phyloP scores from a whole-genome alignment of 2,329 filamentous ascomycete species.

The Knoxdaviesia capensis region DNA sequence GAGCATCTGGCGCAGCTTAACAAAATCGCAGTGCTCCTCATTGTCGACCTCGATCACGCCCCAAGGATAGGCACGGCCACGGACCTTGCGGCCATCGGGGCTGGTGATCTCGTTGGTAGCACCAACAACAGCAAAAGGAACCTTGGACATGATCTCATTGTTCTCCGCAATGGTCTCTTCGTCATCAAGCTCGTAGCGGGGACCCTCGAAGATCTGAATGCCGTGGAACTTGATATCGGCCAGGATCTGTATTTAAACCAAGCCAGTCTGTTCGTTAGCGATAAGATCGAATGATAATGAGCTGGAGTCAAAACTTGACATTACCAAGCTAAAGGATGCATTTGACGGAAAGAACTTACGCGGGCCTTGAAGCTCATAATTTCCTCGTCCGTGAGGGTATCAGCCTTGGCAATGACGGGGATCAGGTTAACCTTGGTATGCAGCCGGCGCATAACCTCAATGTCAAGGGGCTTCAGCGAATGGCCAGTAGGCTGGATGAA shows the following conservation, averaged over 20 bases:
- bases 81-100: constrained; percentile 83
- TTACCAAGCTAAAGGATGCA: too few species aligned
- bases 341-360: constrained; percentile 36
- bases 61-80: constrained; percentile 93
- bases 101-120: constrained; percentile 87
- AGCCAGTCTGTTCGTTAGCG: too few species aligned
- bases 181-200: constrained; percentile 94
- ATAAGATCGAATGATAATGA: constrained; percentile 2
- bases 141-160: constrained; percentile 99
- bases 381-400: constrained; percentile 95
- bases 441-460: constrained; percentile 97
- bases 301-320: too few species aligned
- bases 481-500: constrained; percentile 99
- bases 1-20: constrained; percentile 98
- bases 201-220: constrained; percentile 97
- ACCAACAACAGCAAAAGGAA: constrained; percentile 94
- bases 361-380: constrained; percentile 86
- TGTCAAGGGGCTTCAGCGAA: constrained; percentile 93
- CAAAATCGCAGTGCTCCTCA: constrained; percentile 99
- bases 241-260: constrained; percentile 46
- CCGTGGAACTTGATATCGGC: constrained; percentile 92
- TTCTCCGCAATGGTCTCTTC: constrained; percentile 99
- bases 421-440: constrained; percentile 99
- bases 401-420: constrained; percentile 95
- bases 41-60: constrained; percentile 98